Evolutionary conservation across 2,329 filamentous ascomycete genomes (phyloP).

Genomic region (Aspergillus viridinutans): DNA sequence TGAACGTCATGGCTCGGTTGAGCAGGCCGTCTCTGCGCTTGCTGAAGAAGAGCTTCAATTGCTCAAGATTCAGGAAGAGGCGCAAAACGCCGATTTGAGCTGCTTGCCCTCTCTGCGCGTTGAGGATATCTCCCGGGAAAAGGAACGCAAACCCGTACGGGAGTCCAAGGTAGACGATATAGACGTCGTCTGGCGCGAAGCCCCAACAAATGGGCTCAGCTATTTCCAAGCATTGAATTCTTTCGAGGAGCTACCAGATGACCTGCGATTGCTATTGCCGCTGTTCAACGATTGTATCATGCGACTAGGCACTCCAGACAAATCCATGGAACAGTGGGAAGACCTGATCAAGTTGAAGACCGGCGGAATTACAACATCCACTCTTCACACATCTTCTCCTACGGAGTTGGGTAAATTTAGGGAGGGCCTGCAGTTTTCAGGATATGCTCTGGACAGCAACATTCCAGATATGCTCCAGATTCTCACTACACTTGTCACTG

Average conservation of each 20-base stretch:
- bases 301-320: conserved; percentile 82
- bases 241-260: conserved; percentile 73
- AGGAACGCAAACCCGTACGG: conserved; percentile 66
- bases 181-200: conserved; percentile 83
- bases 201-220: conserved; percentile 89
- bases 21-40: conserved; percentile 67
- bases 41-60: conserved; percentile 75
- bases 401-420: conserved; percentile 64
- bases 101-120: conserved; percentile 86
- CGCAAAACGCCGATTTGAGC: conserved; percentile 77
- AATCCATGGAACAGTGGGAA: conserved; percentile 91
- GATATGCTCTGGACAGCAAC: conserved; percentile 85
- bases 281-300: conserved; percentile 90
- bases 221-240: conserved; percentile 90
- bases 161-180: conserved; percentile 57
- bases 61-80: conserved; percentile 75
- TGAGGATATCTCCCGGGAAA: conserved; percentile 77
- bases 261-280: conserved; percentile 78
- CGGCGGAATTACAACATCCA: conserved; percentile 79
- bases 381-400: conserved; percentile 77
- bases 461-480: conserved; percentile 88
- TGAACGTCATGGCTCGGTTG: conserved; percentile 63
- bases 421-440: conserved; percentile 79
- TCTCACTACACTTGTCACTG: conserved; percentile 71
- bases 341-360: conserved; percentile 96